Evolutionary conservation across 2,329 filamentous ascomycete species (phyloP).

Genomic region (Alternaria consortialis): DNA sequence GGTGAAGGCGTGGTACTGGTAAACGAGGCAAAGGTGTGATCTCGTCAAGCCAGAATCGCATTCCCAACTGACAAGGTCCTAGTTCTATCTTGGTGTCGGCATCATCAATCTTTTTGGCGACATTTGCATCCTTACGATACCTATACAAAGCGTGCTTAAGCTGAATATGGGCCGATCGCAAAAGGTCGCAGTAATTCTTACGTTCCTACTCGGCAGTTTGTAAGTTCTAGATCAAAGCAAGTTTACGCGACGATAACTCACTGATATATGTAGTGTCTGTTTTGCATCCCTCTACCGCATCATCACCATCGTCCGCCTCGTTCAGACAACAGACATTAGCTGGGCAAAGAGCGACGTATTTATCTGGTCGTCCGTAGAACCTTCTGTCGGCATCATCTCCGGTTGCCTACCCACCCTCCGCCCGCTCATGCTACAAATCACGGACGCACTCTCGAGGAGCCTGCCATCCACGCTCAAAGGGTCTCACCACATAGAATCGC

Average conservation of each 20-base stretch:
- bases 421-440: conserved; percentile 26
- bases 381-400: conserved; percentile 38
- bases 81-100: conserved; percentile 37
- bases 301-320: conserved; percentile 33
- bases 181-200: conserved; percentile 35
- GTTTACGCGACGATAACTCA: neutral
- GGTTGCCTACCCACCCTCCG: conserved; percentile 37
- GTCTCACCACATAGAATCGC: conserved; percentile 12
- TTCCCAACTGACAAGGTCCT: neutral
- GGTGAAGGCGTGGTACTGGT: conserved; percentile 24
- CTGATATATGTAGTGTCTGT: conserved; percentile 15
- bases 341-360: conserved; percentile 43
- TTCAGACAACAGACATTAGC: conserved; percentile 30
- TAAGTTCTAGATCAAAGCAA: neutral
- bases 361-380: conserved; percentile 40
- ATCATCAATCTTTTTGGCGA: conserved; percentile 39
- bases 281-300: conserved; percentile 41
- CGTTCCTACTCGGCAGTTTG: conserved; percentile 40
- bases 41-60: neutral
- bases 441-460: conserved; percentile 19
- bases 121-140: conserved; percentile 22
- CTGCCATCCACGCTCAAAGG: conserved; percentile 22
- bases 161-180: conserved; percentile 29
- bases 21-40: conserved; percentile 31
- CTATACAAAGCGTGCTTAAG: conserved; percentile 18